Percentiles rank a stretch among this genome's conserved stretches.
Evolutionary conservation across 768 basidiomycete genomes (phyloP).

Genomic region (Amanita inopinata): DNA sequence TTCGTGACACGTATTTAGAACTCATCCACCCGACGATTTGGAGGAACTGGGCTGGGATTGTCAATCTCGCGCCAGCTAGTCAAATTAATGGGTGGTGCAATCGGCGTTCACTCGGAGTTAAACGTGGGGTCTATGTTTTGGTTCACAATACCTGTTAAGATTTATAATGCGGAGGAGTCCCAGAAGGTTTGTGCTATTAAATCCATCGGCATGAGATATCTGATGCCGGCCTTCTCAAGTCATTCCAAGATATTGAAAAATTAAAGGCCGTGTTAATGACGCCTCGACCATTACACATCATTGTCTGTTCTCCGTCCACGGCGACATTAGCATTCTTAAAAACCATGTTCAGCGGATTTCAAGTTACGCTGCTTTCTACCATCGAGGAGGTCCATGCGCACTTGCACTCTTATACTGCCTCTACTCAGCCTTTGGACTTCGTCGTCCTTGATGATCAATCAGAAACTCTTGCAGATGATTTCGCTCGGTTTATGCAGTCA

Average conservation of each 20-base stretch:
- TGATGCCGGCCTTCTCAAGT: constrained; percentile 21
- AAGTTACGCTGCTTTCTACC: constrained; percentile 32
- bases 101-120: constrained; percentile 58
- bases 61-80: constrained; percentile 69
- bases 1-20: constrained; percentile 26
- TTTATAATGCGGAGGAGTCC: constrained; percentile 46
- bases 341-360: constrained; percentile 48
- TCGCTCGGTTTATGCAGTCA: constrained; percentile 40
- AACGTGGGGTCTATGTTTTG: constrained; percentile 60
- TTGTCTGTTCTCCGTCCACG: constrained; percentile 50
- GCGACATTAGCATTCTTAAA: constrained; percentile 46
- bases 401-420: constrained; percentile 23
- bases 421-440: constrained; percentile 42
- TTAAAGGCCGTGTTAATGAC: constrained; percentile 38
- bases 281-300: constrained; percentile 35
- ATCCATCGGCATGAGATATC: constrained; percentile 2
- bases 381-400: constrained; percentile 36
- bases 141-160: constrained; percentile 63
- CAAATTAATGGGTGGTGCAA: constrained; percentile 67
- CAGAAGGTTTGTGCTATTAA: constrained; percentile 33
- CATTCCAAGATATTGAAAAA: constrained; percentile 33
- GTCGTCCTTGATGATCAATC: constrained; percentile 60
- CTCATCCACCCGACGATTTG: constrained; percentile 66
- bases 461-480: constrained; percentile 45
- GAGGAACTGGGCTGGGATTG: constrained; percentile 69